These are phyloP conservation scores for Corynascus novoguineensis DNA, from an alignment of 495 filamentous ascomycete genomes.

Conservation along the genomic window DNA sequence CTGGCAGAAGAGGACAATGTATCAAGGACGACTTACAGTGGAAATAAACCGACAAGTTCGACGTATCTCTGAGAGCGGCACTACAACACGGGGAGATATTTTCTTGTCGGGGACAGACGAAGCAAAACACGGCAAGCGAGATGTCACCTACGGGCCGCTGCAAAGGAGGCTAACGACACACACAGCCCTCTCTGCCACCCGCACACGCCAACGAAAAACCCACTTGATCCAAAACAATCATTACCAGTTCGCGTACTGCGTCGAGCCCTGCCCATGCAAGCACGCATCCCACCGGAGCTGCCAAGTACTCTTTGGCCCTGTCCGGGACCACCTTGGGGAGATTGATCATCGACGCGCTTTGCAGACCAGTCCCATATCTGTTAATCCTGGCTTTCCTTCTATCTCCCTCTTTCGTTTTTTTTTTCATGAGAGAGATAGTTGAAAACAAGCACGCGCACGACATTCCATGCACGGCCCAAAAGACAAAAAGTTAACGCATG, in stretches of 20 bases:
- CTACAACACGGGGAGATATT: conserved; percentile 29
- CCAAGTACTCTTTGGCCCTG: conserved; percentile 32
- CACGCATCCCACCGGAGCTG: conserved; percentile 27
- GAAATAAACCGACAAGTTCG: conserved; percentile 50
- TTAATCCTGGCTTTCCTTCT: not conserved
- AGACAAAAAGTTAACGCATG: conserved; percentile 43
- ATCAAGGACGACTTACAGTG: conserved; percentile 36
- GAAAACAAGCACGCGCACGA: conserved; percentile 23
- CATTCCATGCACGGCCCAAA: conserved; percentile 42
- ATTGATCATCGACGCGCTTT: conserved; percentile 51
- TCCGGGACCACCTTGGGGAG: conserved; percentile 46
- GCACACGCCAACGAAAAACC: conserved; percentile 3
- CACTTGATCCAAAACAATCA: conserved; percentile 69
- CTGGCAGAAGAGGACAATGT: not conserved
- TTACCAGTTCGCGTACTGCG: conserved; percentile 55
- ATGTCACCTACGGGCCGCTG: conserved; percentile 44
- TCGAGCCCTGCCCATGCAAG: conserved; percentile 41
- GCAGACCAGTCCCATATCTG: conserved; percentile 15
- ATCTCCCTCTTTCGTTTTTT: too few species aligned
- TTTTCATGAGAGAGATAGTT: not conserved
- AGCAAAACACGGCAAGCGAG: conserved; percentile 43
- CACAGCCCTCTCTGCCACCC: not conserved
- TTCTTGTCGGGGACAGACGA: conserved; percentile 41
- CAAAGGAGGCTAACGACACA: conserved; percentile 15
- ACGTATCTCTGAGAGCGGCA: conserved; percentile 41